Evolutionary conservation across 495 filamentous ascomycete species (phyloP).

Genomic region (Niebla homalea): DNA sequence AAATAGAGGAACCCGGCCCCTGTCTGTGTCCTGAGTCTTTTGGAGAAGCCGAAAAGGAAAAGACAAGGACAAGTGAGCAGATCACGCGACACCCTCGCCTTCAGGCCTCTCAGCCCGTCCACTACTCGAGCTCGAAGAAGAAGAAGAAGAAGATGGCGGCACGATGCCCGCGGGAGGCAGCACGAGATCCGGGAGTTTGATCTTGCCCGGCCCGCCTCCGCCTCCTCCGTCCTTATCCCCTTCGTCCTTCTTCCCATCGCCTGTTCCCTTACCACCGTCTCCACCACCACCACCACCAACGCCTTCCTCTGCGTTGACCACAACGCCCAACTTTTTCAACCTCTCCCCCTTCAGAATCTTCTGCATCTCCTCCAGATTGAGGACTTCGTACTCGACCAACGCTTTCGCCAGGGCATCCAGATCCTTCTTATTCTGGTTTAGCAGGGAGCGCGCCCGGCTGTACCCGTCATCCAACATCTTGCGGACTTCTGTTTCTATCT

Average conservation of each 20-base stretch:
- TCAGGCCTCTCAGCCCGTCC: background rate
- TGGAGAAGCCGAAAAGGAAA: no score
- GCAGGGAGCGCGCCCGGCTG: slow-evolving; percentile 49
- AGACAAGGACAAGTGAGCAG: no score
- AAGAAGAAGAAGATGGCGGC: no score
- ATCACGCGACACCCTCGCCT: background rate
- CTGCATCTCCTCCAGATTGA: slow-evolving; percentile 77
- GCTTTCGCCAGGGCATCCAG: slow-evolving; percentile 78
- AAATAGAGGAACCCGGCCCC: no score
- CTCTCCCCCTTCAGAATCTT: slow-evolving; percentile 77
- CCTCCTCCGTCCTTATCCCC: slow-evolving; percentile 49
- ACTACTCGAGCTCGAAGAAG: no score
- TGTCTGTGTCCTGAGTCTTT: no score
- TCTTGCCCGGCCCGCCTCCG: slow-evolving; percentile 23
- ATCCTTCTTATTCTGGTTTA: slow-evolving; percentile 60
- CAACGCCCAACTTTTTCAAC: slow-evolving; percentile 43
- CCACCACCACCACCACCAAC: slow-evolving; percentile 3
- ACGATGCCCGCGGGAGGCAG: slow-evolving; percentile 13
- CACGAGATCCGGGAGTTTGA: slow-evolving; percentile 13
- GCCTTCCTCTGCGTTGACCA: slow-evolving; percentile 24
- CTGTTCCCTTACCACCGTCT: background rate
- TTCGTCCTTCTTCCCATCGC: slow-evolving; percentile 43
- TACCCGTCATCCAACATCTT: slow-evolving; percentile 71
- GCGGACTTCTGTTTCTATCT: slow-evolving; percentile 78
- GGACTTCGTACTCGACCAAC: slow-evolving; percentile 84